phyloP scores from a whole-genome alignment of 495 filamentous ascomycete genomes.

The Annulohypoxylon stygium region DNA sequence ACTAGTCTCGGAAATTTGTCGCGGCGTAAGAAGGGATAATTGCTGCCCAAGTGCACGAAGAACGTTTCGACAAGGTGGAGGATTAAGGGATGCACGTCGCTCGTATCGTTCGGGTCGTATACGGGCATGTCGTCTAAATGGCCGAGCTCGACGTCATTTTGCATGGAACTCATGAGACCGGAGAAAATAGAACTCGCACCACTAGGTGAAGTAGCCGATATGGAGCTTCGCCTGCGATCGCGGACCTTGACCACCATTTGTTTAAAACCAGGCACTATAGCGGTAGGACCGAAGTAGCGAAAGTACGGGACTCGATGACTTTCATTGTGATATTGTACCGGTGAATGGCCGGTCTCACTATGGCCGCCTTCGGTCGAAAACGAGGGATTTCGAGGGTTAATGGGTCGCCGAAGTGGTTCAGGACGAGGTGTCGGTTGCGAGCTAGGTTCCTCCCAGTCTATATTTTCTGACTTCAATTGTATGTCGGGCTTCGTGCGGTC shows the following conservation, averaged over 20 bases:
- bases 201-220: constrained; percentile 59
- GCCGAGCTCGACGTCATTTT: constrained; percentile 62
- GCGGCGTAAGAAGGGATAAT: constrained; percentile 81
- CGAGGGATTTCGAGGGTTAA: constrained; percentile 51
- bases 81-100: constrained; percentile 77
- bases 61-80: constrained; percentile 81
- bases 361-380: constrained; percentile 58
- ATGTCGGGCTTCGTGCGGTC: constrained; percentile 42
- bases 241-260: constrained; percentile 86
- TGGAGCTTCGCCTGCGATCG: constrained; percentile 62
- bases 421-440: constrained; percentile 50
- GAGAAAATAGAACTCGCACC: constrained; percentile 47
- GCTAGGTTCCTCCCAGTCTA: constrained; percentile 49
- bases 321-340: constrained; percentile 61
- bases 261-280: constrained; percentile 92
- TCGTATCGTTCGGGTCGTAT: constrained; percentile 77
- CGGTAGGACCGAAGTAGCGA: constrained; percentile 87
- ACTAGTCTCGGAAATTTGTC: constrained; percentile 77
- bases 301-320: constrained; percentile 84
- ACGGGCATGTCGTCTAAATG: constrained; percentile 78
- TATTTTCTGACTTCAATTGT: constrained; percentile 47
- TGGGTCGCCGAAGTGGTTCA: constrained; percentile 37
- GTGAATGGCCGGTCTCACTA: constrained; percentile 58
- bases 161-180: constrained; percentile 45
- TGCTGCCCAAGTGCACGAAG: constrained; percentile 82